Evolutionary conservation across 164 flowering plant genomes (phyloP), one percentile per base, ranked within the genome.

Genomic region (Vitis amurensis): DNA sequence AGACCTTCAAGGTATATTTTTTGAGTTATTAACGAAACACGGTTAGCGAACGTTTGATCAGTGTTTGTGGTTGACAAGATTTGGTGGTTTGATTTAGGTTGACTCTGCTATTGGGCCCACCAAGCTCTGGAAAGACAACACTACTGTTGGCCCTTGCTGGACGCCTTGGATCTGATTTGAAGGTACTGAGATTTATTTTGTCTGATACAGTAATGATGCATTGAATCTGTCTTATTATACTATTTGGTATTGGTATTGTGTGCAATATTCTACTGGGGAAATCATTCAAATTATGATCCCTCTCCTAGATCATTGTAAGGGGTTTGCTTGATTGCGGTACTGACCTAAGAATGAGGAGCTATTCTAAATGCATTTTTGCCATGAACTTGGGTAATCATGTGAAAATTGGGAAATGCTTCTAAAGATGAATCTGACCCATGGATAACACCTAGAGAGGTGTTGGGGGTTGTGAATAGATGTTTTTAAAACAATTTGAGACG

Each of bases 111-210:
- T 75, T 96, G 82, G 99, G 99, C 65, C 99, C 99, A 65, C 99
- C 99, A 67, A 87, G 97, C 85, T 93, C 97, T 69, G 99, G 99
- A 70, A 96, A 96, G 82, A 93, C 99, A 1, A 96, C 98, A 27
- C 76, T 96, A 50, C 88, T 96, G n/a, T 78, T 92, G 78, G 97
- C 98, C 66, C 94, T 96, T 64, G 97, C 98, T 62, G 97, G 97
- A 30, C 89, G 93, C 59, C 91, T 92, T 55, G 90, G 87, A 63
- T 13, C 80, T 73, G 86, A 78, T 76, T 73, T 96, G 68, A 73
- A 96, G 97, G 99, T 96, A 82, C n/a, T n/a, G 10, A 67, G 30
- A 37, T 53, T 50, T 52, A n/a, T 13, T 61, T 11, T 47, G 16
- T 68, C 16, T 15, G 15, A 13, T 4, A 50, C 27, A 53, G 7